A percentile compares a stretch with the other conserved stretches of the same genome.
Conservation (phyloP, 2,329 filamentous ascomycete species). For the Geosmithia flava region DNA sequence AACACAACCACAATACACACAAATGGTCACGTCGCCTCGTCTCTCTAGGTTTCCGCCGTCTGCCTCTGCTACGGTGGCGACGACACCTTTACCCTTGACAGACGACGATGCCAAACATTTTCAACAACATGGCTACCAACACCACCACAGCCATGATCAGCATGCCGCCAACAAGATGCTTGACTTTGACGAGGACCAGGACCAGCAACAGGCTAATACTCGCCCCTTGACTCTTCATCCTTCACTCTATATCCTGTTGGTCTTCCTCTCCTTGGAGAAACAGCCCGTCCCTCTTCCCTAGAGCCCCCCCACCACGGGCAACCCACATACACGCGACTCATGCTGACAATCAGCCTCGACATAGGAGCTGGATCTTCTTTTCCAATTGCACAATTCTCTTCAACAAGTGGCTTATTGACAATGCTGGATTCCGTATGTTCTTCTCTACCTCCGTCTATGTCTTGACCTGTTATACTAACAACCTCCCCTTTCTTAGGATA, state of each 20-base stretch:
- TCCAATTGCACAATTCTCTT: conserved; percentile 80
- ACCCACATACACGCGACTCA: not conserved
- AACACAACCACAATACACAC: not conserved
- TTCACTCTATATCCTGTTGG: conserved; percentile 3
- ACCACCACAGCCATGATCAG: not conserved
- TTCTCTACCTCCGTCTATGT: not conserved
- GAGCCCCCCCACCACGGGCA: too few species aligned
- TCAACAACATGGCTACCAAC: not conserved
- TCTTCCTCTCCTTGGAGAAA: not conserved
- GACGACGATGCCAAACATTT: not conserved
- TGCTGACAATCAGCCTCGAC: not conserved
- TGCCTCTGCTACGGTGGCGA: not conserved
- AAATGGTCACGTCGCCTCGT: not conserved
- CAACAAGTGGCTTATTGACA: conserved; percentile 82
- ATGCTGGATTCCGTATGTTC: conserved; percentile 58
- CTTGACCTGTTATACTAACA: not conserved
- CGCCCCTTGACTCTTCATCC: conserved; percentile 1
- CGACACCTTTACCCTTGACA: not conserved
- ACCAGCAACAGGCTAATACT: not conserved
- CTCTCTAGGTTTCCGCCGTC: not conserved
- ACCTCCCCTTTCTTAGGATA: conserved; percentile 12
- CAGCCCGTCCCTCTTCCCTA: too few species aligned
- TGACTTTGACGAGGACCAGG: not conserved
- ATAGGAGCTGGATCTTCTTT: conserved; percentile 64
- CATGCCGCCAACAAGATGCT: not conserved